Base-by-base conservation (phyloP, 129 eudicot genomes). In the Cynara cardunculus region DNA sequence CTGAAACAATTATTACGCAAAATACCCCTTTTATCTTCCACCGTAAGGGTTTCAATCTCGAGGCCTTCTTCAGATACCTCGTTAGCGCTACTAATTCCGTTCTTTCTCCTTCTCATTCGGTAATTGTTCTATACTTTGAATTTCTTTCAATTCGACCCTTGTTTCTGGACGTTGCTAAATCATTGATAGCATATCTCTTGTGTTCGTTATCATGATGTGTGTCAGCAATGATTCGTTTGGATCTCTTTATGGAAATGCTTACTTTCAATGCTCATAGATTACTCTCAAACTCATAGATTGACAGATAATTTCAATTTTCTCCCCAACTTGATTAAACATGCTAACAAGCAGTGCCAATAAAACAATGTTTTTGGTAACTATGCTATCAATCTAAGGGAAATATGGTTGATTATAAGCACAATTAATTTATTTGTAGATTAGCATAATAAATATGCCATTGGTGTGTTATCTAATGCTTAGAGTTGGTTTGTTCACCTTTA, bases 1-100 rank as follows among this genome's bases (percentile, higher is more conserved):
- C 98, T 28, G 90, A 89, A 78, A 85, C 88, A 0, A 85, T 91
- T 31, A 80, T 94, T 74, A 74, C 37, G 73, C 85, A 90, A 28
- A 71, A 83, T 71, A 74, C 88, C 8, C 75, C 81, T 26, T 78
- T 81, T 37, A 74, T 89, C 10, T 91, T 90, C 56, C 90, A 84
- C 12, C 87, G 87, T 9, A 81, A 75, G 71, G 97, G 94, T 12
- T 79, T 94, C 71, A 83, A 89, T 80, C 86, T 90, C 31, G 94
- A 92, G 18, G 89, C 84, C 4, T 94, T 94, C 72, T 92, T 94
- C 59, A 90, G 79, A 85, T 94, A 82, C 74, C 80, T 94, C 61
- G 72, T 90, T 62, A 77, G 87, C 22, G 88, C 84, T 71, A 71
- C 78, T 75, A 92, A 91, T 87, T 88, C 88, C 72, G 91, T 94